Conservation (phyloP, 139 green algal genomes). For the Yamagishiella unicocca region DNA sequence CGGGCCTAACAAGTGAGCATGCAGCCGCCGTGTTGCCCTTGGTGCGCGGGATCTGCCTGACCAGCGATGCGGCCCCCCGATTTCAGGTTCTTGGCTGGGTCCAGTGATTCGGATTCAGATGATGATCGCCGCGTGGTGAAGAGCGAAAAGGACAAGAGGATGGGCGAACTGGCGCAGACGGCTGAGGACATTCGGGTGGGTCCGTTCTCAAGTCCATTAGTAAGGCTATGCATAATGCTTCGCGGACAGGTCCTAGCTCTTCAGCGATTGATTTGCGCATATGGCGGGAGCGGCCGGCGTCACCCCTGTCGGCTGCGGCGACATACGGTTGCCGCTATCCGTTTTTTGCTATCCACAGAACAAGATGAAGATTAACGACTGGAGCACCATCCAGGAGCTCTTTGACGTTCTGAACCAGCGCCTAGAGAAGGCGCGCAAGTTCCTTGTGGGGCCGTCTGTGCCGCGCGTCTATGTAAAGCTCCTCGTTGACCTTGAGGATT, state of each 20-base stretch:
- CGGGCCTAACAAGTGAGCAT: conserved; percentile 55
- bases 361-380: conserved; percentile 99
- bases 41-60: background rate
- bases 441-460: conserved; percentile 6
- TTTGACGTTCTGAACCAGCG: conserved; percentile 99
- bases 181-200: conserved; percentile 91
- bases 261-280: background rate
- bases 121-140: conserved; percentile 87
- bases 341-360: conserved; percentile 71
- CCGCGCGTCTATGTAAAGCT: conserved; percentile 92
- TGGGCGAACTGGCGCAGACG: conserved; percentile 84
- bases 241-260: too few species aligned
- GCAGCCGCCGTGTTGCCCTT: conserved; percentile 24
- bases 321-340: background rate
- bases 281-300: conserved; percentile 3
- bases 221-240: too few species aligned
- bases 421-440: conserved; percentile 89
- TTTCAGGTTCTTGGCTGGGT: conserved; percentile 82
- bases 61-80: too few species aligned
- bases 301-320: background rate
- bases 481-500: conserved; percentile 95
- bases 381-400: conserved; percentile 89
- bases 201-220: background rate
- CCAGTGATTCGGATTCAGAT: conserved; percentile 83
- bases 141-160: conserved; percentile 89